Evolutionary conservation across 257 asterid species (phyloP).

Genomic region (Lycium ferocissimum): DNA sequence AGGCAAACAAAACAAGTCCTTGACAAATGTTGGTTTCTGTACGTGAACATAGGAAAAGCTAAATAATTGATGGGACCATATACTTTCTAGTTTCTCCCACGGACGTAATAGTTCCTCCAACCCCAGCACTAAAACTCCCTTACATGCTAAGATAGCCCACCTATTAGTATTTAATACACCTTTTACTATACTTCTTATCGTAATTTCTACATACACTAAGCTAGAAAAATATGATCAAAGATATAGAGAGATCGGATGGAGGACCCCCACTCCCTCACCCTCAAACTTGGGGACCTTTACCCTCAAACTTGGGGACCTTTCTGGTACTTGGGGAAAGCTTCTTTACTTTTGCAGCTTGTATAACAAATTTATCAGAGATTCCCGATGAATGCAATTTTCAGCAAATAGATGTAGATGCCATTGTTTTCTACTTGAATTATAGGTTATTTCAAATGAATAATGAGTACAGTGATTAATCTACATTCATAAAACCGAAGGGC

Average conservation of each 20-base stretch:
- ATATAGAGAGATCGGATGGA: background rate
- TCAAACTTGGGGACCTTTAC: background rate
- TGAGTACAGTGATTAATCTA: background rate
- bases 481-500: background rate
- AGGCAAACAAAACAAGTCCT: background rate
- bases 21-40: background rate
- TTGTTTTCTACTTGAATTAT: background rate
- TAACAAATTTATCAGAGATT: background rate
- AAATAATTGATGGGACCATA: constrained; percentile 22
- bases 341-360: background rate
- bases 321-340: background rate
- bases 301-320: no score
- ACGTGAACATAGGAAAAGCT: background rate
- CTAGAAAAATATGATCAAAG: background rate
- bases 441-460: background rate
- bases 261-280: constrained; percentile 1
- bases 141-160: background rate
- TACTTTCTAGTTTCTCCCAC: background rate
- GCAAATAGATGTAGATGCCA: background rate
- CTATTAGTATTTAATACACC: background rate
- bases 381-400: background rate
- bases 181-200: background rate
- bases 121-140: background rate
- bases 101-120: background rate
- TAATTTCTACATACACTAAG: background rate